Conservation (phyloP, 1,139 yeast species). For the Hyphopichia khmerensis region DNA sequence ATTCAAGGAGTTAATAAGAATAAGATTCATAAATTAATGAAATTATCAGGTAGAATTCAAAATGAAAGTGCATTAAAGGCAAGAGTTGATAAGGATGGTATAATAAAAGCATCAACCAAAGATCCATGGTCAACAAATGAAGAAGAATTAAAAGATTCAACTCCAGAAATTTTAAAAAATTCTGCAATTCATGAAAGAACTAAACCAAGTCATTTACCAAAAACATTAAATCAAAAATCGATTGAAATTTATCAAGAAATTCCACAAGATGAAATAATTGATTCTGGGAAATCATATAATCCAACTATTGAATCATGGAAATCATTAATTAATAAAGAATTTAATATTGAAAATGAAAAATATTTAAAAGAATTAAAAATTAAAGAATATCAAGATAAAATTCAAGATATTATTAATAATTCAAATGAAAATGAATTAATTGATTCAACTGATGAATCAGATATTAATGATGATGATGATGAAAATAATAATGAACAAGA, state of each 20-base stretch:
- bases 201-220: constrained; percentile 52
- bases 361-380: constrained; percentile 64
- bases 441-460: constrained; percentile 42
- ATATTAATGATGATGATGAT: constrained; percentile 26
- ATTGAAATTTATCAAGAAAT: constrained; percentile 24
- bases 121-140: constrained; percentile 77
- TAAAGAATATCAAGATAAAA: constrained; percentile 60
- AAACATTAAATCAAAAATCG: constrained; percentile 50
- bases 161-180: constrained; percentile 40
- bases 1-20: constrained; percentile 68
- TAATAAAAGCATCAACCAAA: constrained; percentile 42
- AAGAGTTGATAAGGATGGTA: constrained; percentile 61
- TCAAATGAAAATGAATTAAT: constrained; percentile 54
- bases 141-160: constrained; percentile 5
- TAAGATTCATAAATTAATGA: constrained; percentile 69
- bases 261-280: constrained; percentile 42
- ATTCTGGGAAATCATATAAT: constrained; percentile 90
- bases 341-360: constrained; percentile 58
- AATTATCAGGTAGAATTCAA: constrained; percentile 72
- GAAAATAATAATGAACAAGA: constrained; percentile 16
- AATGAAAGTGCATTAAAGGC: constrained; percentile 55
- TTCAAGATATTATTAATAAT: constrained; percentile 62
- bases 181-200: constrained; percentile 50
- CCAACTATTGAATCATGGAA: constrained; percentile 89
- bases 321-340: constrained; percentile 65